Evolutionary conservation across 331 rosid species (phyloP).

Genomic region (Acacia concinna): DNA sequence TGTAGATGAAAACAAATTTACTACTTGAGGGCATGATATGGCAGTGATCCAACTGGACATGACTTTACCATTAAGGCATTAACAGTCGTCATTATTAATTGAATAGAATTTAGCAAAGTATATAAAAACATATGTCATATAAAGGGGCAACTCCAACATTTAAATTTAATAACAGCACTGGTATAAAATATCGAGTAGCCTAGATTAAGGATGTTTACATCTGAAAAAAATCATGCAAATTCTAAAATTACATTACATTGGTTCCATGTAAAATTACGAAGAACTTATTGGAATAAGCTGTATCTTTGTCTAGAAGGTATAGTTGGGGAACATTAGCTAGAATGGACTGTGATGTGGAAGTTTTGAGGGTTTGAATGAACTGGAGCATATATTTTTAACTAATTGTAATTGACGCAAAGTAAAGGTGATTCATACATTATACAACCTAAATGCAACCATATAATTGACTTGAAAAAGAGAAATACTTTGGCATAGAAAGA

Average conservation of each 20-base stretch:
- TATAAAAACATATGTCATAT: background rate
- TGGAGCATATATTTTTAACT: background rate
- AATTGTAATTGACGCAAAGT: background rate
- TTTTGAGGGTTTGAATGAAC: slow-evolving; percentile 2
- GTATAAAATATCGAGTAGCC: slow-evolving; percentile 13
- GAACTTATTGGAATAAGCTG: background rate
- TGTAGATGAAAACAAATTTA: background rate
- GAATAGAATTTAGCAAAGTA: background rate
- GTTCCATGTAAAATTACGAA: background rate
- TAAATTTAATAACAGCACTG: background rate
- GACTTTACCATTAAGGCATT: slow-evolving; percentile 9
- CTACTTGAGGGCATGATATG: slow-evolving; percentile 22
- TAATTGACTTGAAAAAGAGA: slow-evolving; percentile 29
- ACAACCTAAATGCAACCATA: slow-evolving; percentile 27
- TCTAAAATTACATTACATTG: background rate
- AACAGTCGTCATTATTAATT: background rate
- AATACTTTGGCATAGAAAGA: slow-evolving; percentile 92
- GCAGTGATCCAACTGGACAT: slow-evolving; percentile 10
- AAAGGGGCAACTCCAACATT: slow-evolving; percentile 15
- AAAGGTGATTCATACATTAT: slow-evolving; percentile 8
- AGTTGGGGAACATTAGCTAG: background rate
- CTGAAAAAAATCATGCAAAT: slow-evolving; percentile 4
- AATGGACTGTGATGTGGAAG: slow-evolving; percentile 2
- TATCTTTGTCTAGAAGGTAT: background rate
- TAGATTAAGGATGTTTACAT: background rate